Base-by-base conservation (phyloP, 2,329 filamentous ascomycete species). In the Mollisia scopiformis region DNA sequence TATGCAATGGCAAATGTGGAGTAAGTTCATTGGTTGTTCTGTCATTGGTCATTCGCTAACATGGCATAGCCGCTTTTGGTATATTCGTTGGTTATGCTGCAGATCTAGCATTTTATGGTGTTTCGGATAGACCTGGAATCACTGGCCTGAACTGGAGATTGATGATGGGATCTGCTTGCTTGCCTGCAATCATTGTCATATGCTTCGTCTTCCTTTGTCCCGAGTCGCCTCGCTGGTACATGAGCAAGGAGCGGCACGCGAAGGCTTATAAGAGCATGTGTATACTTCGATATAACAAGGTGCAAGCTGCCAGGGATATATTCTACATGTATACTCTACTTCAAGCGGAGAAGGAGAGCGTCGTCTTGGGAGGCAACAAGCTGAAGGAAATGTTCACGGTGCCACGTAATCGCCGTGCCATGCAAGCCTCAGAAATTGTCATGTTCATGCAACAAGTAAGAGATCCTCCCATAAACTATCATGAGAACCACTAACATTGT, bases 1-100 rank as follows among this genome's bases (percentile, higher is more conserved):
- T 33, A 92, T 92, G 89, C 84, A 86, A 69, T 90, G 87, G 87
- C 87, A 90, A 73, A 80, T 80, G 76, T 81, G 75, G 75, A 67
- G 49, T 51, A 51, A 51, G 49, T 33, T 2, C 2, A 21, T 23
- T 4, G 2, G 4, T 1, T 16, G 2, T 16, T 4, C 16, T n/a
- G 14, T 8, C 6, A 3, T 16, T 14, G 28, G 23, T 47, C 23
- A 33, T 8, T 1, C 21, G 27, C 49, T 51, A 19, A 51, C 19
- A 10, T 21, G 4, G 6, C n/a, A 23, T 35, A 51, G 49, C 65
- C 39, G 75, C 75, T 1, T 83, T 84, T 52, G 80, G 82, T 3
- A 84, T 85, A 62, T 80, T 84, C 76, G 46, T 84, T 3, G 86
- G 86, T 16, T 89, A 83, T 70, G 81, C 80, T 6, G 84, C 81